Evolutionary conservation across 148 eudicot genomes (phyloP).

Genomic region (Nepenthes mirabilis): DNA sequence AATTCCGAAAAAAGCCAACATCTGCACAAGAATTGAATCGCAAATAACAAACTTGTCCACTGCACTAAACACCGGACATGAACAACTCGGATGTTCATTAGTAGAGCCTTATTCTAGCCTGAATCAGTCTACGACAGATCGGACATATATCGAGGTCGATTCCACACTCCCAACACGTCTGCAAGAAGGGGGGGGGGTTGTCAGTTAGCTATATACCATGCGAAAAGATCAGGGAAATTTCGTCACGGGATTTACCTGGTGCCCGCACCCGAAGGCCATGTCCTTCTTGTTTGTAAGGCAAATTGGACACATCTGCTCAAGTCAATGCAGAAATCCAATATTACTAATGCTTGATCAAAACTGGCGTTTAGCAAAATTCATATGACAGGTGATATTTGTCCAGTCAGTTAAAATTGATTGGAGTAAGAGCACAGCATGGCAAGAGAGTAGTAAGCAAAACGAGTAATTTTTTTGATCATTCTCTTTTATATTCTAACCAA

Average conservation of each 20-base stretch:
- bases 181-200: not conserved
- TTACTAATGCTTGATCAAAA: too few relatives aligned
- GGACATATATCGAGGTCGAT: slow-evolving; percentile 59
- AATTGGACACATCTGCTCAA: slow-evolving; percentile 59
- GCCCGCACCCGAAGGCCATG: slow-evolving; percentile 98
- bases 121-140: slow-evolving; percentile 63
- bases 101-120: slow-evolving; percentile 81
- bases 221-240: not conserved
- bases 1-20: too few relatives aligned
- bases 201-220: not conserved
- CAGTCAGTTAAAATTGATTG: too few relatives aligned
- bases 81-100: slow-evolving; percentile 4
- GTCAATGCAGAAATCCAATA: not conserved
- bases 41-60: too few relatives aligned
- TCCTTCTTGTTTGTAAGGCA: slow-evolving; percentile 73
- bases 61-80: not conserved
- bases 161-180: slow-evolving; percentile 89
- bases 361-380: too few relatives aligned
- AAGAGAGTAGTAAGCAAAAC: too few relatives aligned
- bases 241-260: slow-evolving; percentile 46
- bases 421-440: too few relatives aligned
- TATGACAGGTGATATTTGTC: too few relatives aligned
- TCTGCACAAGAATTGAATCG: too few relatives aligned
- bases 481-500: too few relatives aligned
- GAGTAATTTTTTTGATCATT: too few relatives aligned